Evolutionary conservation across 768 basidiomycete species (phyloP), one percentile per base, ranked within the genome.

Genomic region (Podaxis sp.): DNA sequence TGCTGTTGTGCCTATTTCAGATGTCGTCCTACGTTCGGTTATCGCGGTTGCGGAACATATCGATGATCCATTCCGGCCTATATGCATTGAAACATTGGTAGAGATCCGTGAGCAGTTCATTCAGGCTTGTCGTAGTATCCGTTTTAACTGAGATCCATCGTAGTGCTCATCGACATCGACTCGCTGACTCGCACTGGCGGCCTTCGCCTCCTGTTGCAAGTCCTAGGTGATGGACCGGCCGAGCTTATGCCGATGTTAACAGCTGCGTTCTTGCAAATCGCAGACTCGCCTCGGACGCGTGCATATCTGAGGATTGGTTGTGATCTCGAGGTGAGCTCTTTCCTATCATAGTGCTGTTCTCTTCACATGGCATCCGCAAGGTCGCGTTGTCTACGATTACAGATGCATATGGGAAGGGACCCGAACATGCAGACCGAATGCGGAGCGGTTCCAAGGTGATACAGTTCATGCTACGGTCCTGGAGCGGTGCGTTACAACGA

Each of bases 41-140:
- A 86, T 98, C 44, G 93, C 96, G 8, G 86, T 97, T 12, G 95
- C 96, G 0, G 97, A 99, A 72, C 91, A 94, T 62, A 81, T 85
- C 9, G 97, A 99, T 66, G 97, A 99, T 69, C 88, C 91, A 0
- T 92, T 99, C 70, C 82, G 90, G 62, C 80, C 84, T 1, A 85
- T 94, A 54, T 92, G 89, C 52, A 81, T 98, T 36, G 88, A 95
- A 73, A 97, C 93, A 0, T 75, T 99, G 59, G 84, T 92, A 0
- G 97, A 99, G 78, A 92, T 99, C 56, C 77, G 96, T 96, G 66
- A 67, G 91, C 79, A 8, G 52, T 19, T 24, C 40, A 30, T 15
- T 3, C 12, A 30, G 13, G 11, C 12, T 55, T 52, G 15, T 61
- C 36, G 22, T 36, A 17, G 17, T n/a, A 59, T 42, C 6, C 13